phyloP scores from a whole-genome alignment of 2,329 filamentous ascomycete species.

The Fusarium sp. region DNA sequence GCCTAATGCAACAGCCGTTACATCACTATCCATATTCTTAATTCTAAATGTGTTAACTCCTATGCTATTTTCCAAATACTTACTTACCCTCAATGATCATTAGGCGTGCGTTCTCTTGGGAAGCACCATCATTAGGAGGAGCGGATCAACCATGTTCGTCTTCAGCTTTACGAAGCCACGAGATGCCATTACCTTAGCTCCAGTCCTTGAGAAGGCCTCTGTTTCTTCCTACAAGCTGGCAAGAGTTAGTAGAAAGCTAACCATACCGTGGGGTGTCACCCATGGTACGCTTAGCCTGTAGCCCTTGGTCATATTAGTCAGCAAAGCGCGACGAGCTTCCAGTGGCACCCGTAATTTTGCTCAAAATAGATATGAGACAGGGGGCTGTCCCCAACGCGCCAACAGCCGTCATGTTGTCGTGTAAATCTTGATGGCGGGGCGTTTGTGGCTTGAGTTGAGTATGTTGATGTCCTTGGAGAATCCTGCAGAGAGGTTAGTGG shows the following conservation, averaged over 20 bases:
- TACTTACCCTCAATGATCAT: slow-evolving; percentile 18
- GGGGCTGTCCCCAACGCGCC: slow-evolving; percentile 9
- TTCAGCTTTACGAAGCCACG: slow-evolving; percentile 10
- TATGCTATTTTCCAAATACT: not conserved
- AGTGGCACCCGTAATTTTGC: slow-evolving; percentile 20
- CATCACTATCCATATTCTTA: not conserved
- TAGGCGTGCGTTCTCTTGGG: slow-evolving; percentile 11
- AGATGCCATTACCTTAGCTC: slow-evolving; percentile 6
- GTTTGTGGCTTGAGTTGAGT: slow-evolving; percentile 4
- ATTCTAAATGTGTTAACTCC: not conserved
- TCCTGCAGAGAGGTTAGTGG: not conserved
- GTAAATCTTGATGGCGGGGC: slow-evolving; percentile 6
- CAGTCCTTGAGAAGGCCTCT: not conserved
- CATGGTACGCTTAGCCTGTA: slow-evolving; percentile 13
- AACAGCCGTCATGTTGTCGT: slow-evolving; percentile 14
- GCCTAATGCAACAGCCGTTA: slow-evolving; percentile 5
- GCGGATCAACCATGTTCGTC: slow-evolving; percentile 17
- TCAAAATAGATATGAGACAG: slow-evolving; percentile 16
- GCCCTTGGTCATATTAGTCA: slow-evolving; percentile 12
- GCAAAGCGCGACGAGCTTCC: slow-evolving; percentile 13
- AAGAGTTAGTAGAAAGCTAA: not conserved
- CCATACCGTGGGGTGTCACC: not conserved
- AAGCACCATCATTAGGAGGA: slow-evolving; percentile 14
- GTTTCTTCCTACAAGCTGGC: not conserved
- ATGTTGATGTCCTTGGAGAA: slow-evolving; percentile 17